A percentile compares a stretch with the other conserved stretches of the same genome.
Conservation (phyloP, 2,329 filamentous ascomycete genomes). For the Ascocoryne sarcoides region DNA sequence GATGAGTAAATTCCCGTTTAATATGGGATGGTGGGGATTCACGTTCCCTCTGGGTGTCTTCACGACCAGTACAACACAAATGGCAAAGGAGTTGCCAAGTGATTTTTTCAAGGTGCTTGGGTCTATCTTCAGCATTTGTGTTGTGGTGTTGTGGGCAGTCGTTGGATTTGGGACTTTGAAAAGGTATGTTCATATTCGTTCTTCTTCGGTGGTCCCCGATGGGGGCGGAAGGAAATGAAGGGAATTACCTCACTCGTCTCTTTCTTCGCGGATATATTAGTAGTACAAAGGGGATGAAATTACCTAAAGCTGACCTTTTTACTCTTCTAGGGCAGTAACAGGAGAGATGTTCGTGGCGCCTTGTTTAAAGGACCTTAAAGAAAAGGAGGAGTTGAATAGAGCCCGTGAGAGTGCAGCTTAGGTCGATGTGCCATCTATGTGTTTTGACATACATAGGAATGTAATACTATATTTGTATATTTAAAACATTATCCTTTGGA, state of each 20-base stretch:
- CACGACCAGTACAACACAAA: conserved; percentile 37
- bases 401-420: too few species aligned
- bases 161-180: conserved; percentile 42
- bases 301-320: too few species aligned
- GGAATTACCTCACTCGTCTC: too few species aligned
- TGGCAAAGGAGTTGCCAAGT: conserved; percentile 44
- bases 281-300: too few species aligned
- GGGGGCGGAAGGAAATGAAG: too few species aligned
- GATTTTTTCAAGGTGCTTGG: conserved; percentile 47
- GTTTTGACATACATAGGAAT: too few species aligned
- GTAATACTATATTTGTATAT: too few species aligned
- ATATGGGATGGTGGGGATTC: conserved; percentile 56
- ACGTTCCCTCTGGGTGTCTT: conserved; percentile 52
- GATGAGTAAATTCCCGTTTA: conserved; percentile 45
- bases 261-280: too few species aligned
- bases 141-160: conserved; percentile 47
- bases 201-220: too few species aligned
- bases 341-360: conserved; percentile 46
- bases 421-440: too few species aligned
- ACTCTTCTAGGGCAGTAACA: conserved; percentile 35
- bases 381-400: conserved; percentile 7
- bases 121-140: conserved; percentile 43
- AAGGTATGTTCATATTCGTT: too few species aligned
- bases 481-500: too few species aligned
- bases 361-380: conserved; percentile 35